phyloP scores from a whole-genome alignment of 352 stramenopile genomes.

The Globisporangium parvum region DNA sequence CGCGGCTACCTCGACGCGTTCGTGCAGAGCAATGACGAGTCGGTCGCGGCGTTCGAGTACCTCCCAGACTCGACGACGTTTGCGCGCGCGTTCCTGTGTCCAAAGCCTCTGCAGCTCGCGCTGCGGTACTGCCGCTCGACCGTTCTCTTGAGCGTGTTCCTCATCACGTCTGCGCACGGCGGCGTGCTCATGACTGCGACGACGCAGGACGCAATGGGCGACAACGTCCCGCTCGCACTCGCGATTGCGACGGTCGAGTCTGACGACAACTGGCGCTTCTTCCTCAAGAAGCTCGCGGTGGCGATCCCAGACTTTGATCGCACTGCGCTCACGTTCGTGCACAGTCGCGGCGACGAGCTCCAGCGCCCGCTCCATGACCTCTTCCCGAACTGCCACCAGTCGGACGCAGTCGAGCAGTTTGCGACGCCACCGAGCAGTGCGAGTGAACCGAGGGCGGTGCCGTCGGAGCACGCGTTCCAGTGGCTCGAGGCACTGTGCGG shows the following conservation, averaged over 20 bases:
- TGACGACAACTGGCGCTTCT: conserved; percentile 61
- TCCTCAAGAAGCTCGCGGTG: conserved; percentile 44
- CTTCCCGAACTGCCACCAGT: conserved; percentile 54
- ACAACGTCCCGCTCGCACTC: conserved; percentile 66
- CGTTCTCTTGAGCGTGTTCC: conserved; percentile 63
- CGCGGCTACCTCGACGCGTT: conserved; percentile 58
- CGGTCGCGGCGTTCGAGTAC: conserved; percentile 62
- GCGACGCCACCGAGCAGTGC: conserved; percentile 12
- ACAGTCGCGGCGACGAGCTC: conserved; percentile 57
- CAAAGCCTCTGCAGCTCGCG: conserved; percentile 42
- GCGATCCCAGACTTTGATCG: conserved; percentile 57
- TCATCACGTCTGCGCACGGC: conserved; percentile 60
- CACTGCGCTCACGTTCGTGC: conserved; percentile 45
- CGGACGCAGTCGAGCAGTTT: conserved; percentile 56
- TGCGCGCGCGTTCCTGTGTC: conserved; percentile 60
- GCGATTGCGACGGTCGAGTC: conserved; percentile 44
- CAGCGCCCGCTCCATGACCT: conserved; percentile 27
- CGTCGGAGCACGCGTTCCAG: conserved; percentile 32
- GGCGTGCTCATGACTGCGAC: conserved; percentile 66
- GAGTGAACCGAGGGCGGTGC: conserved; percentile 9
- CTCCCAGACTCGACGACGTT: conserved; percentile 37
- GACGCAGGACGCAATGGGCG: conserved; percentile 67
- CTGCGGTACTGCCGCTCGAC: conserved; percentile 53
- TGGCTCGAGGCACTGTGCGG: conserved; percentile 60
- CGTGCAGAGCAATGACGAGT: conserved; percentile 45